Evolutionary conservation across 768 basidiomycete genomes (phyloP).

Genomic region (Tricholoma sp.): DNA sequence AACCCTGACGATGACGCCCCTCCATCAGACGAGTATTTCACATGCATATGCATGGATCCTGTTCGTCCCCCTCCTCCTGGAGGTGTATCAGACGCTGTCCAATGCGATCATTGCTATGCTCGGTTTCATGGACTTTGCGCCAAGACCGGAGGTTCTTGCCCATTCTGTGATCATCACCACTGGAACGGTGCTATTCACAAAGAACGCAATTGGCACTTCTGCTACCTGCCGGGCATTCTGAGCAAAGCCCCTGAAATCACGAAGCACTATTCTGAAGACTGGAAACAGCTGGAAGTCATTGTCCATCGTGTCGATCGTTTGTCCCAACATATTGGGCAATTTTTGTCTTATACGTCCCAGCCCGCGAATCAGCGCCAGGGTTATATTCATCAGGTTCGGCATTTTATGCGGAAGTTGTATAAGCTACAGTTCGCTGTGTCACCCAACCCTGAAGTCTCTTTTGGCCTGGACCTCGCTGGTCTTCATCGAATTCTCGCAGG

Average conservation of each 20-base stretch:
- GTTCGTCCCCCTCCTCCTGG: slow-evolving; percentile 80
- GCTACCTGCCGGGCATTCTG: slow-evolving; percentile 68
- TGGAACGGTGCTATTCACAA: slow-evolving; percentile 86
- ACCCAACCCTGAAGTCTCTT: slow-evolving; percentile 74
- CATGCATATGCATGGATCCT: slow-evolving; percentile 74
- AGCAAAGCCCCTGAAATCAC: slow-evolving; percentile 73
- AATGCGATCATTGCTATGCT: slow-evolving; percentile 86
- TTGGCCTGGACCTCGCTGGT: slow-evolving; percentile 77
- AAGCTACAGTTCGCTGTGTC: slow-evolving; percentile 88
- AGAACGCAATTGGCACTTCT: slow-evolving; percentile 80
- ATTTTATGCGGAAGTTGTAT: slow-evolving; percentile 88
- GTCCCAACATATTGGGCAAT: slow-evolving; percentile 71
- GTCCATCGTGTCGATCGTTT: slow-evolving; percentile 77
- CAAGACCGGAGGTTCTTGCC: slow-evolving; percentile 85
- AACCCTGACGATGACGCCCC: slow-evolving; percentile 75
- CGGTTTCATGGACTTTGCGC: slow-evolving; percentile 84
- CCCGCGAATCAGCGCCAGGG: slow-evolving; percentile 68
- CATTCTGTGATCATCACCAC: slow-evolving; percentile 88
- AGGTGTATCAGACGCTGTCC: slow-evolving; percentile 74
- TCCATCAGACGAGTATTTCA: slow-evolving; percentile 75
- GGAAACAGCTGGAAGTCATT: slow-evolving; percentile 75
- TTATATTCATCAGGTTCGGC: slow-evolving; percentile 77
- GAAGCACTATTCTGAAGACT: slow-evolving; percentile 73
- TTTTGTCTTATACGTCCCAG: slow-evolving; percentile 67
- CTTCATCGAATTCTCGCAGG: slow-evolving; percentile 77